Base-by-base conservation (phyloP, 2,329 filamentous ascomycete genomes). In the Colletotrichum gigasporum region DNA sequence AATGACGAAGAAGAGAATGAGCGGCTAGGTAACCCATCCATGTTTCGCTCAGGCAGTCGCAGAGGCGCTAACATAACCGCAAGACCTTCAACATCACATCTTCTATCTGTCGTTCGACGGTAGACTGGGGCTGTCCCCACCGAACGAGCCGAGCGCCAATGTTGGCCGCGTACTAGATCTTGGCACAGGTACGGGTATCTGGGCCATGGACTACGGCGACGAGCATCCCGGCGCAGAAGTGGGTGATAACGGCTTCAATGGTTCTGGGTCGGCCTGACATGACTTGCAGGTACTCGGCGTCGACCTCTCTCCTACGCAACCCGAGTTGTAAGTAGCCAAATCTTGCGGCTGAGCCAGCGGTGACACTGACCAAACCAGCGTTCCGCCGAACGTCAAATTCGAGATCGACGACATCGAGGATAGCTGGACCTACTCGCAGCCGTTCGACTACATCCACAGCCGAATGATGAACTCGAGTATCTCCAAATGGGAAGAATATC, bases 391-490 rank as follows among this genome's bases (percentile, higher is more conserved):
- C 62, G 68, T 79, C 5, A 67, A 71, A 12, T 81, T 81, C 54
- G 71, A 78, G 63, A 72, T 82, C 59, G 79, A 81, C 53, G 77
- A 80, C 53, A 37, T 73, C 11, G 69, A 75, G 44, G 55, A 71
- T 30, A 69, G 68, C 22, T 73, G 69, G 71, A 69, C 69, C 3
- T 74, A 68, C 65, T 67, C 68, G 2, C 69, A 71, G 16, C 79
- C 81, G 1, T 87, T 87, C 71, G 87, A 90, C 73, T 85, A 84
- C 69, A 85, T 90, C 67, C 87, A 89, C 71, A 83, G 83, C 9
- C 82, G 84, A 37, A 79, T 86, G 68, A 78, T 89, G 69, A 78
- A 82, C 7, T 85, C 87, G 48, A 80, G 81, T 56, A 82, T 89
- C 66, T 74, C 78, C 3, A 85, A 87, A 65, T 88, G 85, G 73